Conservation (phyloP, 805 yeast genomes). For the Candida corydali region DNA sequence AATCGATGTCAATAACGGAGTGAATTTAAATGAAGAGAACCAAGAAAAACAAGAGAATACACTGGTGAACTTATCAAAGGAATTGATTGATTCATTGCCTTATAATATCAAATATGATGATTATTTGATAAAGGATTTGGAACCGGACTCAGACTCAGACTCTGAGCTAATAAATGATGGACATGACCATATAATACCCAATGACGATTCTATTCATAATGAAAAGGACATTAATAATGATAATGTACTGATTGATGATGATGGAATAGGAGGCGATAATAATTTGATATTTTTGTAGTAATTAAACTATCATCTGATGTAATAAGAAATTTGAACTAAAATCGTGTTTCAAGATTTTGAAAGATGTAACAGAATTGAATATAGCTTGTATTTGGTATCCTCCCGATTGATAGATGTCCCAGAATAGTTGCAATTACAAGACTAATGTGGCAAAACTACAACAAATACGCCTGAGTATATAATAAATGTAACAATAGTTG, state of each 20-base stretch:
- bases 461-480: too few species aligned
- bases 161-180: conserved; percentile 12
- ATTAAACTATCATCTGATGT: too few species aligned
- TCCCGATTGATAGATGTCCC: too few species aligned
- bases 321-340: too few species aligned
- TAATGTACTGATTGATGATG: conserved; percentile 12
- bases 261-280: conserved; percentile 23
- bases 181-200: conserved; percentile 8
- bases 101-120: conserved; percentile 28
- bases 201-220: background rate
- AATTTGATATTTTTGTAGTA: conserved; percentile 15
- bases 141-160: conserved; percentile 16
- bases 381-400: too few species aligned
- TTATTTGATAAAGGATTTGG: conserved; percentile 10
- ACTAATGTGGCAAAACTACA: too few species aligned
- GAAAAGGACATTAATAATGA: background rate
- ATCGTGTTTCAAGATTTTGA: too few species aligned
- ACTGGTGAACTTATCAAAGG: conserved; percentile 17
- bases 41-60: background rate
- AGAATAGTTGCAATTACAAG: too few species aligned
- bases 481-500: too few species aligned
- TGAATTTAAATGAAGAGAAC: conserved; percentile 1
- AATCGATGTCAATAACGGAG: conserved; percentile 20
- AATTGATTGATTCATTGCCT: conserved; percentile 23
- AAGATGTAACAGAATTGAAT: too few species aligned